Percentiles rank a stretch among this genome's conserved stretches.
Evolutionary conservation across 108 stramenopile species (phyloP).

Genomic region (Stephanodiscus minutulus): DNA sequence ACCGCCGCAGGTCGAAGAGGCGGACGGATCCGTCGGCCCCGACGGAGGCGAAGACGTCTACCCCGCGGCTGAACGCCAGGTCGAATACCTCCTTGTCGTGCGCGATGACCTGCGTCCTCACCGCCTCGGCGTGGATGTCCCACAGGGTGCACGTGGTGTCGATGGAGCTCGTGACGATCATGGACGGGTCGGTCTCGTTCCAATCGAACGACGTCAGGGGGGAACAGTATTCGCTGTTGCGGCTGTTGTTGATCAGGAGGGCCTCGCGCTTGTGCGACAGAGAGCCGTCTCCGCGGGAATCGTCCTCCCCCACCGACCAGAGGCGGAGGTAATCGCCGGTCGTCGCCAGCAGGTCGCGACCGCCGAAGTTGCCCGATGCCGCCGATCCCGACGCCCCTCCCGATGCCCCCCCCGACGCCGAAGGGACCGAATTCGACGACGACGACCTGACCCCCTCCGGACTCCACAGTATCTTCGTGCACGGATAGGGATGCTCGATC

Average conservation of each 20-base stretch:
- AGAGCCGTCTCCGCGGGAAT: slow-evolving; percentile 22
- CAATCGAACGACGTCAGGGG: slow-evolving; percentile 96
- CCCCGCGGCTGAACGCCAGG: slow-evolving; percentile 91
- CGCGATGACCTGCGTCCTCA: slow-evolving; percentile 97
- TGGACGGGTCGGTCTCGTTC: slow-evolving; percentile 63
- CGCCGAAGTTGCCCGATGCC: slow-evolving; percentile 22
- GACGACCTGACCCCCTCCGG: slow-evolving; percentile 56
- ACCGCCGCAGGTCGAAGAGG: slow-evolving; percentile 93
- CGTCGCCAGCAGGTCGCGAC: slow-evolving; percentile 92
- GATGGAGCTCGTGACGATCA: slow-evolving; percentile 76
- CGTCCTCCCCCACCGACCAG: slow-evolving; percentile 69
- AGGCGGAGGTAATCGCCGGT: slow-evolving; percentile 96
- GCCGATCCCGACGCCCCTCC: not conserved
- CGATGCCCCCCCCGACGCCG: not conserved
- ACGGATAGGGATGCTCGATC: slow-evolving; percentile 95
- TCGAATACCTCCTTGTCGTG: slow-evolving; percentile 99
- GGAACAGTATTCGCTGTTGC: slow-evolving; percentile 95
- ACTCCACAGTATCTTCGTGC: slow-evolving; percentile 91
- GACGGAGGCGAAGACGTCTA: slow-evolving; percentile 95
- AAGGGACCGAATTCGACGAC: slow-evolving; percentile 1
- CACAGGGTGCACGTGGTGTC: slow-evolving; percentile 99
- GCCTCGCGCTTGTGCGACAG: slow-evolving; percentile 77
- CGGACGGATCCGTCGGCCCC: slow-evolving; percentile 98
- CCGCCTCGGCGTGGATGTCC: slow-evolving; percentile 87
- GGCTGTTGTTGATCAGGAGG: slow-evolving; percentile 93